phyloP scores from a whole-genome alignment of 768 basidiomycete genomes.

The Macrolepiota dolichaula region DNA sequence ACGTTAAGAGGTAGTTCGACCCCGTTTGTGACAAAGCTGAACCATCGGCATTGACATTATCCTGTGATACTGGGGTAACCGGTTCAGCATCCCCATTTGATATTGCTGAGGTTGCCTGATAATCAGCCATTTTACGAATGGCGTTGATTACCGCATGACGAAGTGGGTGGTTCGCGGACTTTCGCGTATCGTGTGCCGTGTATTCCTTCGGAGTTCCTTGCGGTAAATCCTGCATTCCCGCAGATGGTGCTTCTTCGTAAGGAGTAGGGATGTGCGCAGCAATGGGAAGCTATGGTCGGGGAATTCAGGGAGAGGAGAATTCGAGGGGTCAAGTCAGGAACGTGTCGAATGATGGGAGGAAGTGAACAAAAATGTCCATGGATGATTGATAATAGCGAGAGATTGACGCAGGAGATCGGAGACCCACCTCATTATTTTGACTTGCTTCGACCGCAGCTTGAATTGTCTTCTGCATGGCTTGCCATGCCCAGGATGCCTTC shows the following conservation, averaged over 20 bases:
- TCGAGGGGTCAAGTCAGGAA: neutral
- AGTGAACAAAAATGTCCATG: conserved; percentile 1
- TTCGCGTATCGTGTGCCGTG: conserved; percentile 68
- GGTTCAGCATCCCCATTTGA: neutral
- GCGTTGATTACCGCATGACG: conserved; percentile 82
- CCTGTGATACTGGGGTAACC: conserved; percentile 10
- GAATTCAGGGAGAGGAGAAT: conserved; percentile 1
- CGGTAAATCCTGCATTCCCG: conserved; percentile 11
- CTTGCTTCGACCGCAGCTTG: conserved; percentile 45
- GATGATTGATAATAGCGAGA: neutral
- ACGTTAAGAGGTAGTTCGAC: conserved; percentile 84
- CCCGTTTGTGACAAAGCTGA: conserved; percentile 45
- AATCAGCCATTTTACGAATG: conserved; percentile 63
- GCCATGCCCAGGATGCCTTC: conserved; percentile 70
- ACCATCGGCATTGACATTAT: neutral
- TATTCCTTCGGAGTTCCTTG: conserved; percentile 30
- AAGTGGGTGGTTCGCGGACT: conserved; percentile 68
- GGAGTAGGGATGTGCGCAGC: conserved; percentile 67
- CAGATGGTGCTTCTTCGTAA: conserved; percentile 27
- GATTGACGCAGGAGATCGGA: neutral
- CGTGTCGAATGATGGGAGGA: neutral
- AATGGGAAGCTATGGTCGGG: conserved; percentile 58
- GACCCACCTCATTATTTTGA: conserved; percentile 56
- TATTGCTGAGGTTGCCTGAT: conserved; percentile 30
- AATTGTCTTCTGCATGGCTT: conserved; percentile 57